These are phyloP conservation scores for Eutypa lata DNA, from an alignment of 2,329 filamentous ascomycete species.

Conservation along the genomic window DNA sequence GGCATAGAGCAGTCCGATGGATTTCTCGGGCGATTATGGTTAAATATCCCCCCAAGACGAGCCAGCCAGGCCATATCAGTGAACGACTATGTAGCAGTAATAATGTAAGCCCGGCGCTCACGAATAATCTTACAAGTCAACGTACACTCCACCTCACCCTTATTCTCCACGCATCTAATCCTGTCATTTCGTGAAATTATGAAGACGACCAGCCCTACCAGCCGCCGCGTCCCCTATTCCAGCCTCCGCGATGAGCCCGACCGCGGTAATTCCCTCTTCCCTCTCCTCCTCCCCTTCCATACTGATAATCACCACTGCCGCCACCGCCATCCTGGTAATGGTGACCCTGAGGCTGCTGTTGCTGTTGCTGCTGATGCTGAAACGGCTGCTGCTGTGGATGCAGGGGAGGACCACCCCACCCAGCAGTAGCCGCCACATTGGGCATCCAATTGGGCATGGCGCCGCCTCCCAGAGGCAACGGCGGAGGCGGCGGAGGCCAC, in stretches of 20 bases:
- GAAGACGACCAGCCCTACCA: slow-evolving; percentile 12
- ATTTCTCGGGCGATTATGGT: no score
- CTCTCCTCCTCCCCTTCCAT: slow-evolving; percentile 26
- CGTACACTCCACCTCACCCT: background rate
- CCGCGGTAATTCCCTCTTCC: slow-evolving; percentile 28
- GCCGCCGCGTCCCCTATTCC: slow-evolving; percentile 22
- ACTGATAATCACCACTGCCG: slow-evolving; percentile 22
- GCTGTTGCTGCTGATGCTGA: slow-evolving; percentile 11
- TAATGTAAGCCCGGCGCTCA: background rate
- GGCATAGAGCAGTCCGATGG: no score
- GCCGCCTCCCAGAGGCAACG: slow-evolving; percentile 15
- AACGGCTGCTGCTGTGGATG: slow-evolving; percentile 24
- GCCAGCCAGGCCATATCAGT: no score
- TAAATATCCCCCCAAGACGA: no score
- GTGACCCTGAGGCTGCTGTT: slow-evolving; percentile 7
- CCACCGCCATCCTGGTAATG: slow-evolving; percentile 17
- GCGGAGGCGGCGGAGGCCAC: slow-evolving; percentile 21
- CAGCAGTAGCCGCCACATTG: slow-evolving; percentile 12
- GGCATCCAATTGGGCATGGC: slow-evolving; percentile 22
- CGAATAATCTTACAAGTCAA: background rate
- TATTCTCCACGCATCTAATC: background rate
- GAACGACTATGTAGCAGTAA: background rate
- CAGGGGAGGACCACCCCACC: slow-evolving; percentile 17
- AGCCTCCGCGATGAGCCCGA: slow-evolving; percentile 23
- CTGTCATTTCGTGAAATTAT: background rate